phyloP scores from a whole-genome alignment of 345 rosid species.

The Eucalyptus sp. region DNA sequence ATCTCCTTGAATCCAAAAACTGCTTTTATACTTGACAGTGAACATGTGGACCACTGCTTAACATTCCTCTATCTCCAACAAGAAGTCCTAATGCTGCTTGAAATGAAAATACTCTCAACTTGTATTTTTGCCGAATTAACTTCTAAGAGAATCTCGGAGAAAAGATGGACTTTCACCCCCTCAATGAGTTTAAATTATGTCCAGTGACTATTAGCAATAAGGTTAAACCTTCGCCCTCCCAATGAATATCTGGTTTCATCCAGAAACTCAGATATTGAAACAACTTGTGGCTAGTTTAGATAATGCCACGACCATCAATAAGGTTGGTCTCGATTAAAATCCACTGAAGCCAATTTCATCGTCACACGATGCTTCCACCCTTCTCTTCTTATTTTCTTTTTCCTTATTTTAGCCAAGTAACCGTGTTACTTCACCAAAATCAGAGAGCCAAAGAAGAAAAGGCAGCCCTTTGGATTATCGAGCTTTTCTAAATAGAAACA shows the following conservation, averaged over 20 bases:
- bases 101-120: not conserved
- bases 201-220: not conserved
- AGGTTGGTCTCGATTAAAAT: not conserved
- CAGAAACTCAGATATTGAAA: not conserved
- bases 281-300: not conserved
- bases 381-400: not conserved
- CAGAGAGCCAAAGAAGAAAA: not conserved
- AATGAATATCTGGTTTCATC: not conserved
- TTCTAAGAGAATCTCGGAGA: not conserved
- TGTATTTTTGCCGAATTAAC: not conserved
- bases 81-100: not conserved
- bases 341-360: not conserved
- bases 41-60: not conserved
- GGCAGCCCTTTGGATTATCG: not conserved
- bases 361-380: not conserved
- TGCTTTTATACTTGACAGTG: not conserved
- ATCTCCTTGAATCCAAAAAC: not conserved
- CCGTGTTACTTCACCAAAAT: not conserved
- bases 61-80: not conserved
- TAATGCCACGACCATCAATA: not conserved
- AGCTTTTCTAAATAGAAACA: not conserved
- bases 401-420: not conserved
- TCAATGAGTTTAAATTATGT: not conserved
- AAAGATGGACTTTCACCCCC: not conserved
- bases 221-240: not conserved